Conservation (phyloP, 495 filamentous ascomycete species). For the Sphaerosporella brunnea region DNA sequence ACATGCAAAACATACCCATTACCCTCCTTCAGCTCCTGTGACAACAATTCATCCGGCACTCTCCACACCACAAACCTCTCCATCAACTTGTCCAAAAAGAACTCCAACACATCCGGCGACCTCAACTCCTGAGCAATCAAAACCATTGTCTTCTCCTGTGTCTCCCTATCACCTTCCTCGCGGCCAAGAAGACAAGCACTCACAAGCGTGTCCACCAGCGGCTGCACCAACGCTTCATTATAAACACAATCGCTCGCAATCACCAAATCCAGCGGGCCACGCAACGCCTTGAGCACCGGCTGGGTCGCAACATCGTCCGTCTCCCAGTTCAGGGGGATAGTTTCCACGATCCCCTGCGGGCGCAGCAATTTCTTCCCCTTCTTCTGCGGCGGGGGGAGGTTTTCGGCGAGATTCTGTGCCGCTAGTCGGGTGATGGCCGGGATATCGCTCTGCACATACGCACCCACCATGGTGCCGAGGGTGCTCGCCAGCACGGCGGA, state of each 20-base stretch:
- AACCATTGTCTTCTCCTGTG: slow-evolving; percentile 34
- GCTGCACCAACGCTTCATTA: slow-evolving; percentile 64
- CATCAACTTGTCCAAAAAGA: slow-evolving; percentile 54
- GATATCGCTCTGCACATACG: slow-evolving; percentile 76
- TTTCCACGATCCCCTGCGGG: slow-evolving; percentile 23
- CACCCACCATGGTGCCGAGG: slow-evolving; percentile 40
- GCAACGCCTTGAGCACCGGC: slow-evolving; percentile 11
- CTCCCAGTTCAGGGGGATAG: slow-evolving; percentile 55
- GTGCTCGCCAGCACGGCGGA: slow-evolving; percentile 54
- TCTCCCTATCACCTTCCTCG: background rate
- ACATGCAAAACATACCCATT: slow-evolving; percentile 18
- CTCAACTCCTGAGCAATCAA: slow-evolving; percentile 76
- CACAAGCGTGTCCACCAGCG: slow-evolving; percentile 73
- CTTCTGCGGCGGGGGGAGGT: slow-evolving; percentile 26
- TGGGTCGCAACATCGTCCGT: slow-evolving; percentile 26
- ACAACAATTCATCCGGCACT: slow-evolving; percentile 45
- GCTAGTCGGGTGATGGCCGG: slow-evolving; percentile 61
- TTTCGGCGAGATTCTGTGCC: slow-evolving; percentile 55
- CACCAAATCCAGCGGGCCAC: slow-evolving; percentile 30
- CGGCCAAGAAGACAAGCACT: slow-evolving; percentile 40
- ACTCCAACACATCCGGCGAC: slow-evolving; percentile 65
- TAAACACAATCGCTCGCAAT: slow-evolving; percentile 82
- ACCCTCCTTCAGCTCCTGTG: slow-evolving; percentile 35
- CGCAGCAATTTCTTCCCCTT: slow-evolving; percentile 17
- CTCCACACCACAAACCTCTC: slow-evolving; percentile 55